Evolutionary conservation across 140 eudicot genomes (phyloP).

Genomic region (Anethum foeniculum): DNA sequence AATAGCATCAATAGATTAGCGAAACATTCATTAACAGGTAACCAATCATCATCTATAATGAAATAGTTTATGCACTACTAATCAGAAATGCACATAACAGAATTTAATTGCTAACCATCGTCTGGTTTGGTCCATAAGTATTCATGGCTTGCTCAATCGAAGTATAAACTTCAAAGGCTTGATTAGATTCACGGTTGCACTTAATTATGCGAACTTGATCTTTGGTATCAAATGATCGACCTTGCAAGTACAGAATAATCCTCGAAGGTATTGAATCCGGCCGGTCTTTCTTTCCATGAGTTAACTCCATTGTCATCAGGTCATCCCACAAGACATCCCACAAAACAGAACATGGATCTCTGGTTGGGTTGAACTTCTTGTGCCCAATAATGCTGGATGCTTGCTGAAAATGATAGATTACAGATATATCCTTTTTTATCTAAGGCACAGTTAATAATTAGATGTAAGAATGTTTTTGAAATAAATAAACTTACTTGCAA

Average conservation of each 20-base stretch:
- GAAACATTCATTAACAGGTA: constrained; percentile 7
- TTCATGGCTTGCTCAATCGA: constrained; percentile 71
- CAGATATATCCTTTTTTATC: neutral
- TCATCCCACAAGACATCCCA: constrained; percentile 96
- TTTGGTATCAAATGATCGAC: constrained; percentile 54
- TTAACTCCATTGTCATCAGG: constrained; percentile 81
- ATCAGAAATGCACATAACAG: neutral
- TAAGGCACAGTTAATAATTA: neutral
- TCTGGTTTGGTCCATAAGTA: constrained; percentile 63
- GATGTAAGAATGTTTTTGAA: neutral
- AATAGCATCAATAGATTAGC: neutral
- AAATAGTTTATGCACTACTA: neutral
- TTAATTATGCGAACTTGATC: constrained; percentile 76
- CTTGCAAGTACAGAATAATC: constrained; percentile 48
- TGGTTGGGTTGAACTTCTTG: constrained; percentile 84
- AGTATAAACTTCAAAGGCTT: constrained; percentile 69
- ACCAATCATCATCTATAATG: neutral
- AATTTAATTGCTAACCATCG: constrained; percentile 38
- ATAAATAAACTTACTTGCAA: constrained; percentile 55
- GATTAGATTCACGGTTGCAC: constrained; percentile 72
- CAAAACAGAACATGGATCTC: constrained; percentile 88
- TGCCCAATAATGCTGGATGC: constrained; percentile 61
- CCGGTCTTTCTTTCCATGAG: constrained; percentile 81
- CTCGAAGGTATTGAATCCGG: constrained; percentile 78
- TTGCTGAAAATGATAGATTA: constrained; percentile 40